Conservation (phyloP, 169 alveolate species). For the Plasmodium malariae region DNA sequence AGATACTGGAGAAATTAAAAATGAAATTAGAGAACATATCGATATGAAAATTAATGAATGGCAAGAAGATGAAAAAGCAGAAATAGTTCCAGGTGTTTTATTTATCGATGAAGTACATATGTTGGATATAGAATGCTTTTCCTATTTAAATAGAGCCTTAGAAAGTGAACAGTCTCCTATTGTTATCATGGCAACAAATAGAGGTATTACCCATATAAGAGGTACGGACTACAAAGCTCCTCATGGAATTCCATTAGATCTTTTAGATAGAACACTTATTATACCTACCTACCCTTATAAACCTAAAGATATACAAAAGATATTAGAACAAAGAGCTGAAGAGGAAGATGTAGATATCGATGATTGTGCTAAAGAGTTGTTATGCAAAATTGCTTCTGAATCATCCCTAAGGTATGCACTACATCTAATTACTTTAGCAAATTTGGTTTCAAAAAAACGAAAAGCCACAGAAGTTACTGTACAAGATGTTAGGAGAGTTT, state of each 20-base stretch:
- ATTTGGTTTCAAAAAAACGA: conserved; percentile 92
- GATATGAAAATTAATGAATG: conserved; percentile 98
- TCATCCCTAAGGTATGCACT: conserved; percentile 96
- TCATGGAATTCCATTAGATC: conserved; percentile 99
- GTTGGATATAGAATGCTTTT: conserved; percentile 99
- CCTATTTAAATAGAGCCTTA: conserved; percentile 97
- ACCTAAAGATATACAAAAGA: conserved; percentile 93
- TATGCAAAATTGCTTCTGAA: conserved; percentile 96
- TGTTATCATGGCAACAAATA: conserved; percentile 99
- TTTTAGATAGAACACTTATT: conserved; percentile 97
- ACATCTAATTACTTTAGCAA: conserved; percentile 93
- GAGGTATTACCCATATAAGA: conserved; percentile 97
- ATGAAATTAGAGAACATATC: conserved; percentile 98
- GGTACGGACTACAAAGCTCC: conserved; percentile 99
- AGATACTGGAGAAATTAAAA: conserved; percentile 99
- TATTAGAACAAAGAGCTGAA: conserved; percentile 95
- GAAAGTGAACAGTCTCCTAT: conserved; percentile 98
- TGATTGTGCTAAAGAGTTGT: conserved; percentile 95
- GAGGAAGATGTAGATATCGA: conserved; percentile 99
- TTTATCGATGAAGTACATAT: conserved; percentile 99
- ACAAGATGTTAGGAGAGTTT: conserved; percentile 96
- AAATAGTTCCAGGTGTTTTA: conserved; percentile 96
- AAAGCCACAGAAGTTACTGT: conserved; percentile 94
- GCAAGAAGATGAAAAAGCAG: conserved; percentile 98
- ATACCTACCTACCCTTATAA: conserved; percentile 97